Evolutionary conservation across 345 rosid genomes (phyloP), one percentile per base, ranked within the genome.

Genomic region (Noccaea caerulescens): DNA sequence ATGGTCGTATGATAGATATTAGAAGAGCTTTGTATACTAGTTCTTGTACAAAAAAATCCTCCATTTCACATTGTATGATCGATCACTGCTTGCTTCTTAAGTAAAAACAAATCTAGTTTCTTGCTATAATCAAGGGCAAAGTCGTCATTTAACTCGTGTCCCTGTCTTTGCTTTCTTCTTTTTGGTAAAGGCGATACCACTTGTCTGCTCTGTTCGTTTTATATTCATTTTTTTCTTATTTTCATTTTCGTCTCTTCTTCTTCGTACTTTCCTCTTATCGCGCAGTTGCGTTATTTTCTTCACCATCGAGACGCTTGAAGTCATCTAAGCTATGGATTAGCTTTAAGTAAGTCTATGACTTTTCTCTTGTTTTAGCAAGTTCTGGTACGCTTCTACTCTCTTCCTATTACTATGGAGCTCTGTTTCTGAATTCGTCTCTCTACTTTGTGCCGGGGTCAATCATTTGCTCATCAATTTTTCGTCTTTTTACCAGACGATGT

Each of bases 1-100:
- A 91, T 94, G 99, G 97, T 84, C 12, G 93, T 94, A 71, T 94
- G 84, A 87, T 63, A 10, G 84, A 87, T 63, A n/a, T 43, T 39
- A 49, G 18, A 65, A 54, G 47, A 63, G 4, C 38, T 53, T 72
- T 63, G 47, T 43, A 54, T 42, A 52, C 54, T 72, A 20, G 23
- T 20, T 58, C 5, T 57, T 73, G 72, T 58, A 73, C 66, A 73
- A 73, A 49, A 73, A 73, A 49, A 18, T 27, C 44, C 10, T 70
- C 23, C 59, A 27, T 42, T 42, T 9, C 45, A 57, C 63, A 30
- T 4, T 62, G 66, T 61, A 43, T 10, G 37, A 39, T 27, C 1
- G 30, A 2, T 20, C 34, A 6, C 47, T 39, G 18, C 64, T 20
- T 20, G 36, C 69, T 37, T 37, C 1, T 25, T 25, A 1, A 3